These are phyloP conservation scores for Dactylorhiza incarnata DNA, from an alignment of 106 monocot genomes.

Conservation along the genomic window DNA sequence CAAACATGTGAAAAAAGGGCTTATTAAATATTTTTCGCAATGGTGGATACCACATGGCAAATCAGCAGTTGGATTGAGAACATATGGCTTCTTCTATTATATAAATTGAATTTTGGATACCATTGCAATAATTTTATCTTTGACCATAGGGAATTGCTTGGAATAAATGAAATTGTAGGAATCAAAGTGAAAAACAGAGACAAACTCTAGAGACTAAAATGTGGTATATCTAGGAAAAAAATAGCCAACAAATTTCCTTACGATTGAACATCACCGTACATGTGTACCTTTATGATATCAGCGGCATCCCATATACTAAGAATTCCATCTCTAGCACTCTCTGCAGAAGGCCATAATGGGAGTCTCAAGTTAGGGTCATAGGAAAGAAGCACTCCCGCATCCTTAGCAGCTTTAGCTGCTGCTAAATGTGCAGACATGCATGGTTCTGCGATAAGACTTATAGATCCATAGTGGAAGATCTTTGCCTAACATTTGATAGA, in stretches of 20 bases:
- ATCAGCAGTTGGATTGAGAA: too few relatives aligned
- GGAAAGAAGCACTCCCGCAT: slow-evolving; percentile 85
- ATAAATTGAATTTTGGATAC: too few relatives aligned
- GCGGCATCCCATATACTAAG: slow-evolving; percentile 89
- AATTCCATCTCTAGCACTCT: slow-evolving; percentile 93
- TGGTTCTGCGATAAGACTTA: slow-evolving; percentile 97
- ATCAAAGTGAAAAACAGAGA: not conserved
- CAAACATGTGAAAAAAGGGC: too few relatives aligned
- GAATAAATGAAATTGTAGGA: not conserved
- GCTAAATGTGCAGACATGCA: slow-evolving; percentile 89
- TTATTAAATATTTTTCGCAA: too few relatives aligned
- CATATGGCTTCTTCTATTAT: too few relatives aligned
- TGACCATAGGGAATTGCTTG: too few relatives aligned
- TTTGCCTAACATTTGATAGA: slow-evolving; percentile 49
- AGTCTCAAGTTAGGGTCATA: slow-evolving; percentile 97
- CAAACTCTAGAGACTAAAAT: not conserved
- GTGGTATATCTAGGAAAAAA: not conserved
- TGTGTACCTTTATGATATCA: slow-evolving; percentile 86
- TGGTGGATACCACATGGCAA: too few relatives aligned
- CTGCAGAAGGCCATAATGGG: slow-evolving; percentile 87
- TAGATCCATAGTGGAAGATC: slow-evolving; percentile 94
- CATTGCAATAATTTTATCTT: too few relatives aligned
- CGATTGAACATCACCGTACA: not conserved
- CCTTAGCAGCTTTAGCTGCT: slow-evolving; percentile 79
- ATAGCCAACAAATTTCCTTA: not conserved